phyloP scores from a whole-genome alignment of 2,329 filamentous ascomycete genomes.

The Mariannaea sp. region DNA sequence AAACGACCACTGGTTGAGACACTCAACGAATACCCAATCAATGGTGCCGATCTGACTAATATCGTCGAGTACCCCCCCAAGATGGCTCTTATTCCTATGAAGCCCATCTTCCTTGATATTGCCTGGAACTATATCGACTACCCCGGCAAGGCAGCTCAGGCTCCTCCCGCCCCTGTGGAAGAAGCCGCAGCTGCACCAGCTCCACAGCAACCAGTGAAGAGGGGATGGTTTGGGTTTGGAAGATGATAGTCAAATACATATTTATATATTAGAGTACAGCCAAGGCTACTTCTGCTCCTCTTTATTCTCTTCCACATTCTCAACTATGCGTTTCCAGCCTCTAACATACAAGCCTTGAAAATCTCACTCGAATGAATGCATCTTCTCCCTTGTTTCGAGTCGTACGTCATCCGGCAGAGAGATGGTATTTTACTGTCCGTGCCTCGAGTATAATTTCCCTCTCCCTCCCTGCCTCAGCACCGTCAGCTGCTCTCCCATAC shows the following conservation, averaged over 20 bases:
- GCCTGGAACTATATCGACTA: constrained; percentile 99
- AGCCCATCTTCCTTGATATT: constrained; percentile 93
- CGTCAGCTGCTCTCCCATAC: constrained; percentile 28
- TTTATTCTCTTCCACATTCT: constrained; percentile 9
- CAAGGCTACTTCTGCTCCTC: constrained; percentile 17
- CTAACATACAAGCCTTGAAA: too few relatives aligned
- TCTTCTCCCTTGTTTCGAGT: constrained; percentile 8
- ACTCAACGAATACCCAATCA: constrained; percentile 74
- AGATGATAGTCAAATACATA: constrained; percentile 45
- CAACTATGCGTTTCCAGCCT: too few relatives aligned
- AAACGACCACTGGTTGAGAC: constrained; percentile 70
- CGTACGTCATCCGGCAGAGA: too few relatives aligned
- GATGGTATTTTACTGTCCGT: too few relatives aligned
- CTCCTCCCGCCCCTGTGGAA: constrained; percentile 30
- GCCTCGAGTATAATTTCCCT: too few relatives aligned
- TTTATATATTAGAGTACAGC: constrained; percentile 23
- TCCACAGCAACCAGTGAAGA: constrained; percentile 55
- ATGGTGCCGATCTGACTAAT: constrained; percentile 74
- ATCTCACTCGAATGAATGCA: constrained; percentile 5
- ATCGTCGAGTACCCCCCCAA: constrained; percentile 87
- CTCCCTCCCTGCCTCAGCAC: too few relatives aligned
- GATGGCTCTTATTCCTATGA: constrained; percentile 82
- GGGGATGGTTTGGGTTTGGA: constrained; percentile 79
- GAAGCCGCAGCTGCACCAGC: constrained; percentile 40
- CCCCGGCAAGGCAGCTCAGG: constrained; percentile 61